A percentile compares a stretch with the other conserved stretches of the same genome.
Conservation (phyloP, 352 stramenopile genomes). For the Phytophthora litchii region DNA sequence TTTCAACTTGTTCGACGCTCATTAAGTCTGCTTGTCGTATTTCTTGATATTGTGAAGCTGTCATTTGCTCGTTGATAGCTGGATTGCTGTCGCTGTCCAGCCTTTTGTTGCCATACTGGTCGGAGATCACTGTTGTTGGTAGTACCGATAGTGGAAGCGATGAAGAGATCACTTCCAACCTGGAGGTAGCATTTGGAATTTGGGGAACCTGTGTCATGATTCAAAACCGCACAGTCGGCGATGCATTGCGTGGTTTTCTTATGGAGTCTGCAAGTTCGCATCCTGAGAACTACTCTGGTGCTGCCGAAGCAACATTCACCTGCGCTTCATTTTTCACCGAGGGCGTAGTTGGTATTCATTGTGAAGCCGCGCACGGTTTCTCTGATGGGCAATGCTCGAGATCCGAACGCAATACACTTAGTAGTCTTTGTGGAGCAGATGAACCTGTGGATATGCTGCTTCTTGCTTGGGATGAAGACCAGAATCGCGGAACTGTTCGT, state of each 20-base stretch:
- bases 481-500: conserved; percentile 29
- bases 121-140: conserved; percentile 34
- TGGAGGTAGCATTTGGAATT: conserved; percentile 57
- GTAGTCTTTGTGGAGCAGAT: conserved; percentile 37
- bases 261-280: conserved; percentile 14
- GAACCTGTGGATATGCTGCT: conserved; percentile 42
- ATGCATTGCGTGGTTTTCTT: conserved; percentile 26
- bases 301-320: conserved; percentile 41
- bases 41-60: conserved; percentile 29
- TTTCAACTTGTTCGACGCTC: neutral
- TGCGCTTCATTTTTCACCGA: conserved; percentile 47
- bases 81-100: conserved; percentile 40
- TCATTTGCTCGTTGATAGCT: conserved; percentile 39
- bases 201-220: conserved; percentile 64
- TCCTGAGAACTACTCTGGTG: neutral
- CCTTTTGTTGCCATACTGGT: conserved; percentile 67
- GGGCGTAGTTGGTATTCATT: conserved; percentile 37
- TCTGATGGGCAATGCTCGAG: conserved; percentile 29
- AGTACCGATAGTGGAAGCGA: conserved; percentile 3
- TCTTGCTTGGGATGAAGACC: conserved; percentile 34
- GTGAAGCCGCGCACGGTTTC: conserved; percentile 32
- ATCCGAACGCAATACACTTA: conserved; percentile 27
- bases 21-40: neutral
- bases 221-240: conserved; percentile 30
- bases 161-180: conserved; percentile 19